Conservation (phyloP, 768 basidiomycete genomes). For the Daedalea quercina region DNA sequence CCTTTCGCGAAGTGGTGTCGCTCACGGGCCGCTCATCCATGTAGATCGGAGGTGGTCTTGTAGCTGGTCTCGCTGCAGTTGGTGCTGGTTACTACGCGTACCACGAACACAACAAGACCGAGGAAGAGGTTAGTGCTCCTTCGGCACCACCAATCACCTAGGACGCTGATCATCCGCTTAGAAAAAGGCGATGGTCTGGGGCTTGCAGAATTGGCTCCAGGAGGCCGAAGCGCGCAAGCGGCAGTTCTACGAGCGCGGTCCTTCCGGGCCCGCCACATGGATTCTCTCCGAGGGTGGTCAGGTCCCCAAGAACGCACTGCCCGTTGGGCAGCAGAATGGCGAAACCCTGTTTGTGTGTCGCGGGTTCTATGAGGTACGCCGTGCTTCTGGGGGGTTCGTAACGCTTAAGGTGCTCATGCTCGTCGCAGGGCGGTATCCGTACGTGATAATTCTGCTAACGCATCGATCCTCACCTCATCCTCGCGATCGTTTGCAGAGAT, state of each 20-base stretch:
- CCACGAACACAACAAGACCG: conserved; percentile 50
- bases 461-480: background rate
- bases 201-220: conserved; percentile 42
- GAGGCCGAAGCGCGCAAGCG: conserved; percentile 52
- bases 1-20: background rate
- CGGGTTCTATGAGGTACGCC: conserved; percentile 47
- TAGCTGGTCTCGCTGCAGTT: conserved; percentile 44
- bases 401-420: conserved; percentile 3
- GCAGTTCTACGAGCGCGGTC: conserved; percentile 37
- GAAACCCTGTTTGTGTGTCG: conserved; percentile 52
- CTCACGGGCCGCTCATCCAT: background rate
- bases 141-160: too few relatives aligned
- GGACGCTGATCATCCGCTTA: conserved; percentile 16
- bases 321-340: conserved; percentile 47
- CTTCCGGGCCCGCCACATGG: conserved; percentile 51
- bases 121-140: conserved; percentile 43
- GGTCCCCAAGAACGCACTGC: conserved; percentile 54
- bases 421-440: conserved; percentile 47
- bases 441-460: conserved; percentile 11
- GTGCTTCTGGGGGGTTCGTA: background rate
- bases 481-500: conserved; percentile 37
- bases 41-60: conserved; percentile 61
- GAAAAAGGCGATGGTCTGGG: conserved; percentile 48
- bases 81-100: conserved; percentile 46
- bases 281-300: conserved; percentile 48